Base-by-base conservation (phyloP, 345 rosid species). In the Bruguiera gymnorhiza region DNA sequence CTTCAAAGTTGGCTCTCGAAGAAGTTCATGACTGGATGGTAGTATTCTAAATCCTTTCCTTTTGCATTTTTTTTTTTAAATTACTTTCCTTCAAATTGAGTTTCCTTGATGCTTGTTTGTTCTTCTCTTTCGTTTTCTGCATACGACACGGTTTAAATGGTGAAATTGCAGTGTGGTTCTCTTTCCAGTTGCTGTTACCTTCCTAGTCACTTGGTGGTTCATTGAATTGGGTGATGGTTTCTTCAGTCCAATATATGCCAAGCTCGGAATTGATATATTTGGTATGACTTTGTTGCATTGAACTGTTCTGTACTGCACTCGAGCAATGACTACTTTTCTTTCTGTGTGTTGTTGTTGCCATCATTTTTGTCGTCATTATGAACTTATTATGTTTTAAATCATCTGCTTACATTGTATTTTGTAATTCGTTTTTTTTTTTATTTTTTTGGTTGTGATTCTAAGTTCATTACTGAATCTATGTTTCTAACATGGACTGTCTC, bases 21-120 rank as follows among this genome's bases (percentile, higher is more conserved):
- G 88, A 91, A 89, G 87, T 92, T 92, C 80, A 92, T 92, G 89
- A 89, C 93, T 65, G 97, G 93, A 85, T 89, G 92, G 96, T 92
- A 83, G 76, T 36, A 34, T 64, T 59, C 65, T 64, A 70, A 19
- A 3, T 68, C 61, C 34, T 23, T 48, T 54, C 60, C 8, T 67
- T 54, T 39, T 53, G 0, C 37, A 62, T 48, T 46, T 2, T 31
- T 31, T 16, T 60, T 46, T 6, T 26, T 53, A 2, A 43, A 43
- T 43, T 13, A 2, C 16, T 43, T 43, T 43, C 1, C 50, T 71
- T n/a, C 18, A 16, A 26, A 63, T 55, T 48, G 24, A 57, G n/a
- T 39, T 19, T 56, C 21, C 8, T 66, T n/a, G 16, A 30, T 56
- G 23, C 31, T 56, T 56, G 8, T 27, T 55, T 16, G 8, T 3